Percentiles rank a stretch among this genome's conserved stretches.
phyloP scores from a whole-genome alignment of 2,329 filamentous ascomycete species.

The Aquanectria penicillioides region DNA sequence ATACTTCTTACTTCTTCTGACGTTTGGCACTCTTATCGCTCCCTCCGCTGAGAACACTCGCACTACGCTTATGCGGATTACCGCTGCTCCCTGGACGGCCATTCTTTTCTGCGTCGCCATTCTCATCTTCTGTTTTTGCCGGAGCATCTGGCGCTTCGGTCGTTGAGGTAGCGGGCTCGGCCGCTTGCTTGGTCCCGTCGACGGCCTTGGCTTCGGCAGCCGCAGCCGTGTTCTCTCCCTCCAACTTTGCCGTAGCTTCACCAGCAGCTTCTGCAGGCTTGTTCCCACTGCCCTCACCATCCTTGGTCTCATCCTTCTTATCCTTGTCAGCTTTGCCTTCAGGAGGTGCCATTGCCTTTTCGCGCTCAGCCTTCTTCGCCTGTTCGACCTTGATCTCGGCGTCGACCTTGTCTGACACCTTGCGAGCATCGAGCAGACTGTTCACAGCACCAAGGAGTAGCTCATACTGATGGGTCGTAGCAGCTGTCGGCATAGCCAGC shows the following conservation, averaged over 20 bases:
- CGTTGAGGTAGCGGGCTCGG: slow-evolving; percentile 18
- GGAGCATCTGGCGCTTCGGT: slow-evolving; percentile 15
- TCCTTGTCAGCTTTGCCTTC: slow-evolving; percentile 30
- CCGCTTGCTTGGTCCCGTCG: slow-evolving; percentile 22
- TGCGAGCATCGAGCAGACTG: slow-evolving; percentile 76
- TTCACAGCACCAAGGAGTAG: slow-evolving; percentile 74
- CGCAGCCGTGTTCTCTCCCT: slow-evolving; percentile 32
- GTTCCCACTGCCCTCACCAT: slow-evolving; percentile 26
- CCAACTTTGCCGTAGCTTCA: slow-evolving; percentile 27
- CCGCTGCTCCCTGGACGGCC: slow-evolving; percentile 52
- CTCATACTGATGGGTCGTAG: slow-evolving; percentile 78
- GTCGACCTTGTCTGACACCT: slow-evolving; percentile 80
- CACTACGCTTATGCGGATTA: slow-evolving; percentile 77
- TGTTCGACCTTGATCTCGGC: slow-evolving; percentile 72
- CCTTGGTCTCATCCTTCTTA: slow-evolving; percentile 26
- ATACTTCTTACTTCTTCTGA: slow-evolving; percentile 59
- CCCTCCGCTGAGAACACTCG: slow-evolving; percentile 78
- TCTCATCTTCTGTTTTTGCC: slow-evolving; percentile 29
- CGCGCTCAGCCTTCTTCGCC: slow-evolving; percentile 64
- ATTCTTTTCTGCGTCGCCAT: slow-evolving; percentile 42
- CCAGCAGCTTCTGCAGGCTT: slow-evolving; percentile 14
- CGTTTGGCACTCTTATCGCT: slow-evolving; percentile 73
- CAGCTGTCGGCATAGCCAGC: slow-evolving; percentile 78
- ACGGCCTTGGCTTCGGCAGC: slow-evolving; percentile 17
- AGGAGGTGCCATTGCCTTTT: slow-evolving; percentile 47